Percentiles rank a stretch among this genome's conserved stretches.
Evolutionary conservation across 2,329 filamentous ascomycete species (phyloP).

Genomic region (Microcyclospora tardicrescens): DNA sequence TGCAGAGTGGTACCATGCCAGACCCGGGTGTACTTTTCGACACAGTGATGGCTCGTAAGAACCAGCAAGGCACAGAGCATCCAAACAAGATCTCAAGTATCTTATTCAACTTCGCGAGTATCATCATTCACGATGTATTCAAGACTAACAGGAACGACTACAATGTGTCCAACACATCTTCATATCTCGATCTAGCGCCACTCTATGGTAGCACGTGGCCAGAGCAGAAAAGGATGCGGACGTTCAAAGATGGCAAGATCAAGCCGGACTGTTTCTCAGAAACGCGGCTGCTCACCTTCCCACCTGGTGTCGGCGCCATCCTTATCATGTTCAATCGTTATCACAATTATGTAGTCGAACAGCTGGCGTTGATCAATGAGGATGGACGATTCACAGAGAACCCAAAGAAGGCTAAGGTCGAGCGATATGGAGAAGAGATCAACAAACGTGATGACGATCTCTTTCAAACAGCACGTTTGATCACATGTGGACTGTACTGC

Average conservation of each 20-base stretch:
- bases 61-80: constrained; percentile 45
- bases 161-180: constrained; percentile 54
- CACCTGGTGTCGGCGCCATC: constrained; percentile 54
- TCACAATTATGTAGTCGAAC: constrained; percentile 73
- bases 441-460: constrained; percentile 34
- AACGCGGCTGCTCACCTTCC: constrained; percentile 51
- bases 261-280: constrained; percentile 61
- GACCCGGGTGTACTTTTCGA: constrained; percentile 58
- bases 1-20: constrained; percentile 47
- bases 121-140: constrained; percentile 52
- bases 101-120: constrained; percentile 61
- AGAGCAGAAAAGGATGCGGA: constrained; percentile 53
- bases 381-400: constrained; percentile 63
- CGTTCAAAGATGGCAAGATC: constrained; percentile 52
- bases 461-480: constrained; percentile 39
- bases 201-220: constrained; percentile 59
- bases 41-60: constrained; percentile 48
- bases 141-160: constrained; percentile 50
- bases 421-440: constrained; percentile 21
- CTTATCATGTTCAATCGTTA: constrained; percentile 60
- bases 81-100: constrained; percentile 62
- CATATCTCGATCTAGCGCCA: constrained; percentile 61
- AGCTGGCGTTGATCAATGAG: constrained; percentile 78
- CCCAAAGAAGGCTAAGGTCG: constrained; percentile 31
- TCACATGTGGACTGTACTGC: constrained; percentile 41